Base-by-base conservation (phyloP, 306 rosid genomes). In the Sesbania bispinosa region DNA sequence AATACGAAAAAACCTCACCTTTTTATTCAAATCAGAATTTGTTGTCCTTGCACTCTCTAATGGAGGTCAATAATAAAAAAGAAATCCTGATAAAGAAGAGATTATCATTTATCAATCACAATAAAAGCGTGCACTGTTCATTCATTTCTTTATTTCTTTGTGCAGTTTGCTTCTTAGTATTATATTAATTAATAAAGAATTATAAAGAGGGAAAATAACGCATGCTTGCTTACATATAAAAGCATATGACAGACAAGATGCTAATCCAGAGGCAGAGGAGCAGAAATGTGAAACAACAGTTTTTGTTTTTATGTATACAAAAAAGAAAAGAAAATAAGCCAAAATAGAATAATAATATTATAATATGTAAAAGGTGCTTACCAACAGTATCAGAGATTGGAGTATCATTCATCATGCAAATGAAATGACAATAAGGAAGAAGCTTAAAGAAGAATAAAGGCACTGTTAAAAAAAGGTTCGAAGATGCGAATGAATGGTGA, bases 241-340 rank as follows among this genome's bases (percentile, higher is more conserved):
- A 82, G 83, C n/a, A n/a, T n/a, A n/a, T n/a, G n/a, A n/a, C n/a
- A n/a, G n/a, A n/a, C n/a, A n/a, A n/a, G n/a, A n/a, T n/a, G n/a
- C n/a, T n/a, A n/a, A n/a, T n/a, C n/a, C n/a, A 78, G 78, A 82
- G 78, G 76, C n/a, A 77, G 79, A 74, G 90, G 79, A 76, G 79
- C 84, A 76, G 84, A 75, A 50, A 89, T 59, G 83, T 70, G 48
- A 69, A 66, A 70, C 55, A 14, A 71, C 52, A 10, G 47, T n/a
- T 36, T 45, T 59, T 63, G 62, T 47, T 72, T 60, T 8, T 53
- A 13, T 53, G 10, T 64, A 23, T 42, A 42, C 64, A 58, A n/a
- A 10, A 26, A 10, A 19, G 15, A 73, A 32, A 67, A 67, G 23
- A 1, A 9, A n/a, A 52, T 7, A 20, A 20, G 45, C 5, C 14